phyloP scores from a whole-genome alignment of 2,329 filamentous ascomycete genomes.

The Aureobasidium sp. region DNA sequence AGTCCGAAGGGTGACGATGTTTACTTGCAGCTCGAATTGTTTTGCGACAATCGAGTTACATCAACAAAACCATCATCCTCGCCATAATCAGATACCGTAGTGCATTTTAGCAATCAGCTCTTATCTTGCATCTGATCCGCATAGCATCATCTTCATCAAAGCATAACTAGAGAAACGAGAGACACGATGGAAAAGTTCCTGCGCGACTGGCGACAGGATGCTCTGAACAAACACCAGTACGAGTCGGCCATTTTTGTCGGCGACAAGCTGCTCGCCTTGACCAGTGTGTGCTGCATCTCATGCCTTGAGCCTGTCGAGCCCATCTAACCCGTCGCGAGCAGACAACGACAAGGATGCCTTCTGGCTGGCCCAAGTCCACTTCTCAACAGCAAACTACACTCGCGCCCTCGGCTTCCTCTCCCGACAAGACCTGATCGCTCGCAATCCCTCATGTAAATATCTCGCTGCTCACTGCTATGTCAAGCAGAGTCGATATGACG shows the following conservation, averaged over 20 bases:
- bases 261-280: constrained; percentile 91
- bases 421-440: constrained; percentile 70
- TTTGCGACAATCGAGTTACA: neutral
- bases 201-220: constrained; percentile 90
- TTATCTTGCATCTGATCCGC: constrained; percentile 6
- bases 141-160: neutral
- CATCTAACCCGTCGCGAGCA: constrained; percentile 29
- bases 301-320: neutral
- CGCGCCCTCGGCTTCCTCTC: constrained; percentile 80
- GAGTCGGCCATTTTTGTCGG: constrained; percentile 95
- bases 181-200: constrained; percentile 78
- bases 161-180: neutral
- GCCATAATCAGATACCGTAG: neutral
- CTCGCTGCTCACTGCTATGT: constrained; percentile 90
- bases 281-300: constrained; percentile 52
- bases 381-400: constrained; percentile 88
- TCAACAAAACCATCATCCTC: neutral
- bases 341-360: constrained; percentile 92
- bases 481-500: constrained; percentile 82
- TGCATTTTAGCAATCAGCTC: constrained; percentile 9
- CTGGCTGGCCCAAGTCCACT: constrained; percentile 97
- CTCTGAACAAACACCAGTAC: constrained; percentile 90
- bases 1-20: constrained; percentile 8
- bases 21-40: constrained; percentile 1
- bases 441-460: constrained; percentile 83